Conservation (phyloP, 2,329 filamentous ascomycete genomes). For the Coleophoma crateriformis region DNA sequence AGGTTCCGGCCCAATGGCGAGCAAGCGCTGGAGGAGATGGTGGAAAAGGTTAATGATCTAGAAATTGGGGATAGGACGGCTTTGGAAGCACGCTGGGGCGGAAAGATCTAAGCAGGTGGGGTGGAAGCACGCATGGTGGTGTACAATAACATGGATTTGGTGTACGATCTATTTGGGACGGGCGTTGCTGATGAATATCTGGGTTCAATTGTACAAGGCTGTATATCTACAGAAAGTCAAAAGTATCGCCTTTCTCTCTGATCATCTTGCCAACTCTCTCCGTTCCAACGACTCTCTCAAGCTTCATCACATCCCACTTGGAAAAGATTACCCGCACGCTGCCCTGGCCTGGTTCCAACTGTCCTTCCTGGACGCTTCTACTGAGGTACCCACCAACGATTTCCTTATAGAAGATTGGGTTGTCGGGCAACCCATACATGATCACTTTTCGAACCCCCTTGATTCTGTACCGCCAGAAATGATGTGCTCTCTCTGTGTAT, state of each 20-base stretch:
- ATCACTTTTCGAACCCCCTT: constrained; percentile 78
- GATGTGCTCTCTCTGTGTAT: constrained; percentile 94
- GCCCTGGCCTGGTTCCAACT: constrained; percentile 52
- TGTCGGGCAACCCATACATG: constrained; percentile 87
- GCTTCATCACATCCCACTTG: constrained; percentile 80
- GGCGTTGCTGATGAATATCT: too few species aligned
- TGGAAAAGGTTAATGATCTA: constrained; percentile 35
- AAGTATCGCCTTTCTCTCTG: constrained; percentile 78
- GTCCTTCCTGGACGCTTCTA: constrained; percentile 51
- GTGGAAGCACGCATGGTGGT: background rate
- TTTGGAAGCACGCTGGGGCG: constrained; percentile 26
- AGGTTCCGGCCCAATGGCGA: constrained; percentile 64
- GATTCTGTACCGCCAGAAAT: constrained; percentile 85
- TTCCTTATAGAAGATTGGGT: constrained; percentile 76
- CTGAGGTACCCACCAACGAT: constrained; percentile 63
- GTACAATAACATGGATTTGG: constrained; percentile 1
- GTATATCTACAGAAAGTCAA: constrained; percentile 74
- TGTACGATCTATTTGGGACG: background rate
- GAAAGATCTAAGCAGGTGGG: constrained; percentile 5
- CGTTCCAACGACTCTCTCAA: constrained; percentile 83
- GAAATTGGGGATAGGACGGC: constrained; percentile 24
- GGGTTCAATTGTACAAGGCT: constrained; percentile 4
- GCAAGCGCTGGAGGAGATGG: constrained; percentile 61
- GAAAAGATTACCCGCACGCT: constrained; percentile 67
- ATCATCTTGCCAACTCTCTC: constrained; percentile 81